Evolutionary conservation across 768 basidiomycete genomes (phyloP), one percentile per base, ranked within the genome.

Genomic region (Hypholoma fasciculare): DNA sequence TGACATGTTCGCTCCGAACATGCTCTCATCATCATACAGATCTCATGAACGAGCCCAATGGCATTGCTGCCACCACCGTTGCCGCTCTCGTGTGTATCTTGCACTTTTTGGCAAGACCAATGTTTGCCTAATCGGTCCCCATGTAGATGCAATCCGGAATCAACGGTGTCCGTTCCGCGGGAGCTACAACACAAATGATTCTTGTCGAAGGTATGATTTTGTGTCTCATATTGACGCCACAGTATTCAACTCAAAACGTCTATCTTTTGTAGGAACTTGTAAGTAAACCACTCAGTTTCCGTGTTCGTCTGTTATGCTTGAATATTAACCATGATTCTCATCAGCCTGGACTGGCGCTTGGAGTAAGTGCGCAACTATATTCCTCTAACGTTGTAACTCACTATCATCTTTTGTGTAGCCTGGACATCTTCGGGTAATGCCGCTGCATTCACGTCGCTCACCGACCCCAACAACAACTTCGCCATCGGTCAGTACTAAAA

Each of bases 31-130:
- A 27, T 16, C 27, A 4, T 30, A 27, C 9, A 49, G 48, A 49
- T n/a, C 48, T 83, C 61, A 81, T 79, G 82, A 90, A 89, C 73
- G 86, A 89, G 72, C 88, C 88, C 46, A 71, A 86, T 61, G 82
- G 71, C 57, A 84, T 86, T 57, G 74, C 79, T 57, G 84, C 84
- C 6, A 61, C 69, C n/a, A 73, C 73, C 27, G 84, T 83, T 23
- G 81, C 81, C 67, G 63, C 74, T 47, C 69, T 85, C 53, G 83
- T 83, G 66, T n/a, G 74, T 57, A 23, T 12, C 23, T 56, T 26
- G 52, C 52, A 7, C 36, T 40, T 34, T 23, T 23, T 26, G 13
- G 23, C 19, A 26, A 16, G 11, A 8, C 16, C 11, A 27, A 27
- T 16, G 6, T 27, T 20, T 40, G 16, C 13, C 23, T 40, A 17